Evolutionary conservation across 2,329 filamentous ascomycete species (phyloP), one percentile per base, ranked within the genome.

Genomic region (Aspergillus amoenus): DNA sequence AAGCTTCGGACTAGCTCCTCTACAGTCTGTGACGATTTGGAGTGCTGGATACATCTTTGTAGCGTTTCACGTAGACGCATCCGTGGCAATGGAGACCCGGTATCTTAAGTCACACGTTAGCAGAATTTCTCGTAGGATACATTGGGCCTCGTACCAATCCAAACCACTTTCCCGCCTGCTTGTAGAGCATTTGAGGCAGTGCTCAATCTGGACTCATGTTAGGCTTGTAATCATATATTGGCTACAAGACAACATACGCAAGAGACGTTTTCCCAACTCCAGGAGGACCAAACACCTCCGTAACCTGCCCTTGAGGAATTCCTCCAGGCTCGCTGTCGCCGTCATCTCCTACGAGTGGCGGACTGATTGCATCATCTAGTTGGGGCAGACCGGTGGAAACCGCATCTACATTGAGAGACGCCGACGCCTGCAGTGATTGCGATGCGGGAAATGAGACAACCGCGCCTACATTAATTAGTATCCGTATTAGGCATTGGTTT

Each of bases 201-300:
- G 69, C 91, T 90, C 65, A 93, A 82, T 37, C 90, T 93, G 70
- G 49, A n/a, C 55, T 50, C 27, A 55, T 57, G 52, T 70, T 59
- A 57, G 45, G 57, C 47, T 15, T 46, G 15, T 40, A 50, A 30
- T 30, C 61, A 58, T 62, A 44, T 37, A 17, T 39, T 52, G 52
- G 55, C 30, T 42, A 21, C 18, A 44, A 32, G 37, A 43, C 57
- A 47, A 76, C 84, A 76, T 80, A 93, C 89, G 88, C 89, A 65
- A 97, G 78, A 12, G 88, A 82, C 4, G 91, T 96, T 79, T 96
- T 97, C 30, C 93, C 93, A 24, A 84, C 84, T 2, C 92, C 93
- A 8, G 91, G 88, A 11, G 93, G 91, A 0, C 93, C 93, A 83
- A 90, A 96, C 49, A 96, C 78, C 73, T 97, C 93, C 3, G 89